Conservation (phyloP, 1,284 basidiomycete species). For the Apiotrichum montevideense region DNA sequence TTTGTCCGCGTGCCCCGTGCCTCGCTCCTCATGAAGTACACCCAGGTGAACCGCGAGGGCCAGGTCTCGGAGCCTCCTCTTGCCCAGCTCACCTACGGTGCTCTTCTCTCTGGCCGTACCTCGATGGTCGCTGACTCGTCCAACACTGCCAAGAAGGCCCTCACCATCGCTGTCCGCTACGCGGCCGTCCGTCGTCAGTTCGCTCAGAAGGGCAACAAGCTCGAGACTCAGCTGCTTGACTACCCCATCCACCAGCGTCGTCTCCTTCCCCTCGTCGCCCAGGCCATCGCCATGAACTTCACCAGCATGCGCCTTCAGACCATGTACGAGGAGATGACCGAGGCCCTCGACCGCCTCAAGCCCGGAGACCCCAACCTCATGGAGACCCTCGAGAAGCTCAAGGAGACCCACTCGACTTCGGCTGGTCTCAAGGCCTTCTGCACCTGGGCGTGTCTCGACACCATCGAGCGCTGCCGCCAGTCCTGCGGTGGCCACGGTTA, state of each 20-base stretch:
- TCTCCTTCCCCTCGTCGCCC: conserved; percentile 54
- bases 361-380: conserved; percentile 47
- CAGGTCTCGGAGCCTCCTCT: conserved; percentile 49
- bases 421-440: conserved; percentile 58
- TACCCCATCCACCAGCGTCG: conserved; percentile 58
- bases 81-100: conserved; percentile 56
- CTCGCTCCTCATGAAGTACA: conserved; percentile 58
- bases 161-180: conserved; percentile 55
- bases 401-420: conserved; percentile 56
- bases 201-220: conserved; percentile 46
- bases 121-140: conserved; percentile 54
- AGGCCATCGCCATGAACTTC: conserved; percentile 55
- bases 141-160: conserved; percentile 53
- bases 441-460: conserved; percentile 55
- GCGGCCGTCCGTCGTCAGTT: conserved; percentile 55
- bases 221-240: conserved; percentile 55
- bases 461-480: conserved; percentile 55
- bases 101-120: conserved; percentile 53
- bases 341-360: conserved; percentile 52
- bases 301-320: conserved; percentile 49
- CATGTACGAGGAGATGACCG: conserved; percentile 49
- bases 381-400: conserved; percentile 51
- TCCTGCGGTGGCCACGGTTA: conserved; percentile 57
- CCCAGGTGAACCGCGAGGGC: conserved; percentile 51
- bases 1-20: conserved; percentile 60